Conservation (phyloP, 1,284 basidiomycete genomes). For the Microbotryomycetes sp. region DNA sequence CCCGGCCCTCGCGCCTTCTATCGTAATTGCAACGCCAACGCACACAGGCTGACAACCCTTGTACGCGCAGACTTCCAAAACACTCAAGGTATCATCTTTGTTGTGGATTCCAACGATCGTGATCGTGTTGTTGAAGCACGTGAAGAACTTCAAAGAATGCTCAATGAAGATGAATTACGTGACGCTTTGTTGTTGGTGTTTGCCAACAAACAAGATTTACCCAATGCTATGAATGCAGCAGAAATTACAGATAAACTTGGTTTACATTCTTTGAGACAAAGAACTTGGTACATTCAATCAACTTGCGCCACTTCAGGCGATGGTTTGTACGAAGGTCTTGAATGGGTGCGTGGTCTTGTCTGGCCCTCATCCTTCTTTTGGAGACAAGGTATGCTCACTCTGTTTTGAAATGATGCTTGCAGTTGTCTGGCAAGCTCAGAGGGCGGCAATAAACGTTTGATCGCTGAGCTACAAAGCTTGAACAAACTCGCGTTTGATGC, state of each 20-base stretch:
- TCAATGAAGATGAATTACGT: constrained; percentile 98
- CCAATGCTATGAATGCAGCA: constrained; percentile 98
- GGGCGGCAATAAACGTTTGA: background rate
- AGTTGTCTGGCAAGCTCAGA: background rate
- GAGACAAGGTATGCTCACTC: background rate
- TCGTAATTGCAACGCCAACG: background rate
- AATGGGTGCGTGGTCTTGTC: constrained; percentile 43
- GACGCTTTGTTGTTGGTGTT: constrained; percentile 98
- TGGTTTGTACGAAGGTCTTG: constrained; percentile 96
- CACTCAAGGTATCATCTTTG: constrained; percentile 99
- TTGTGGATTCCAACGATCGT: constrained; percentile 99
- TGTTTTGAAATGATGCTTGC: background rate
- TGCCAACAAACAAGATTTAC: constrained; percentile 98
- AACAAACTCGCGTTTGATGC: background rate
- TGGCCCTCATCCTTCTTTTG: no score
- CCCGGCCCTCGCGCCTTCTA: background rate
- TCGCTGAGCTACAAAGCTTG: background rate
- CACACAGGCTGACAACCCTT: no score
- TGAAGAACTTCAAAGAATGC: constrained; percentile 98
- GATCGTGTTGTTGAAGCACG: constrained; percentile 99
- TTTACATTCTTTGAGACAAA: constrained; percentile 89
- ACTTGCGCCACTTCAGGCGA: constrained; percentile 99
- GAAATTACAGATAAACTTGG: constrained; percentile 99
- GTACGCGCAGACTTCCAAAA: constrained; percentile 99
- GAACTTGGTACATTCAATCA: constrained; percentile 99